Evolutionary conservation across 768 basidiomycete species (phyloP), one percentile per base, ranked within the genome.

Genomic region (Saitozyma sp.): DNA sequence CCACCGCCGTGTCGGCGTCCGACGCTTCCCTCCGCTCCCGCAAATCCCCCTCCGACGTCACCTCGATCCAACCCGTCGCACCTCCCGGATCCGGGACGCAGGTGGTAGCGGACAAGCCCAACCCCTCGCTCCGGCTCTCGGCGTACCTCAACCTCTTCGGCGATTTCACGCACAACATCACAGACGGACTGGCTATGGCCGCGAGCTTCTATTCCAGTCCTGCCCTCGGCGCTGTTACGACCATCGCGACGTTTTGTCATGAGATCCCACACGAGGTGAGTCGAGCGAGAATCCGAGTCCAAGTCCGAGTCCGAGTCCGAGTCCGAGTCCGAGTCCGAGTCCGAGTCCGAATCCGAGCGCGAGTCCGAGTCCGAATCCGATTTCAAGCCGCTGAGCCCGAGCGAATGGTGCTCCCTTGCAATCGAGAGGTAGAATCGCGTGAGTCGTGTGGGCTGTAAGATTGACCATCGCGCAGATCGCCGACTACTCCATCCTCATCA

Each of bases 131-230:
- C 46, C 91, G 90, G 79, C 81, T 92, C 56, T 93, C 92, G 16
- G 92, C 92, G 13, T 94, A 93, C 79, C 84, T 95, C 55, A 95
- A 95, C 80, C 83, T 94, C 57, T 92, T 92, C 76, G 92, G 91
- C 49, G 92, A 93, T 77, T 92, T 94, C 76, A 90, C 77, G 53
- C 92, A 95, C 75, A 94, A 95, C 77, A 93, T 95, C 70, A 94
- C 92, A n/a, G 92, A 95, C 82, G 92, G 92, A 52, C 84, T 95
- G 54, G 92, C 91, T 40, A 92, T 95, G 90, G 89, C 91, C 14
- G 92, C 92, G 56, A 92, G 91, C n/a, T 95, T 94, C 83, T 94
- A 94, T 77, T 91, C 91, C n/a, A 91, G 90, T 41, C 92, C 92
- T 3, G 82, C 92, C 61, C 91, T 95, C 65, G 92, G 92, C 49